Conservation (phyloP, 1,284 basidiomycete genomes). For the Stygiomarasmius scandens region DNA sequence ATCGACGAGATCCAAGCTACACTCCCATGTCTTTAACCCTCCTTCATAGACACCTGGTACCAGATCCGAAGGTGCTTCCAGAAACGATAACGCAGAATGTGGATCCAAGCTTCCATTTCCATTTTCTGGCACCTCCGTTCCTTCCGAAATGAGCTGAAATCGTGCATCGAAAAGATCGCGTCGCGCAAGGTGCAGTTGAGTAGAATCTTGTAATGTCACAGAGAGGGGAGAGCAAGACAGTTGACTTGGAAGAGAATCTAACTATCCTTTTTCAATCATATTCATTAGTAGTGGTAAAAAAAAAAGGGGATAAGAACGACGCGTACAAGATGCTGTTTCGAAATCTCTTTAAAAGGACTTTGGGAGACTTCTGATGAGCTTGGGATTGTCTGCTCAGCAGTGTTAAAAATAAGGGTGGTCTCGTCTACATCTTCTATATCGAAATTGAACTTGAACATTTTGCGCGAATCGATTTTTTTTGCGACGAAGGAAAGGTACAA, state of each 20-base stretch:
- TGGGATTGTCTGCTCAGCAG: background rate
- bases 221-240: constrained; percentile 65
- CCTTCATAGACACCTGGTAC: constrained; percentile 95
- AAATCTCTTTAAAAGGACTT: constrained; percentile 34
- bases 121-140: constrained; percentile 26
- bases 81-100: constrained; percentile 50
- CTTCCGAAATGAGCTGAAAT: constrained; percentile 82
- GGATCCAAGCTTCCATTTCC: constrained; percentile 16
- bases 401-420: background rate
- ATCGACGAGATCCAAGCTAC: constrained; percentile 83
- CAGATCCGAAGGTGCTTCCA: constrained; percentile 87
- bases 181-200: constrained; percentile 56
- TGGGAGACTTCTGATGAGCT: background rate
- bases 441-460: constrained; percentile 64
- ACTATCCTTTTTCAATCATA: constrained; percentile 38
- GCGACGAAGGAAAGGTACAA: too few relatives aligned
- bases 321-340: constrained; percentile 38
- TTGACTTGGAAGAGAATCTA: constrained; percentile 52
- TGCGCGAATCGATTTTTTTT: background rate
- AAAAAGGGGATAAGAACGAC: constrained; percentile 3
- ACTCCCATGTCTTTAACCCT: constrained; percentile 98
- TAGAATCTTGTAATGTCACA: constrained; percentile 35
- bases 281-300: constrained; percentile 9
- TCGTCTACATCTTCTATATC: constrained; percentile 44
- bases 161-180: constrained; percentile 93